Base-by-base conservation (phyloP, 306 rosid species). In the Crataegus laevigata region DNA sequence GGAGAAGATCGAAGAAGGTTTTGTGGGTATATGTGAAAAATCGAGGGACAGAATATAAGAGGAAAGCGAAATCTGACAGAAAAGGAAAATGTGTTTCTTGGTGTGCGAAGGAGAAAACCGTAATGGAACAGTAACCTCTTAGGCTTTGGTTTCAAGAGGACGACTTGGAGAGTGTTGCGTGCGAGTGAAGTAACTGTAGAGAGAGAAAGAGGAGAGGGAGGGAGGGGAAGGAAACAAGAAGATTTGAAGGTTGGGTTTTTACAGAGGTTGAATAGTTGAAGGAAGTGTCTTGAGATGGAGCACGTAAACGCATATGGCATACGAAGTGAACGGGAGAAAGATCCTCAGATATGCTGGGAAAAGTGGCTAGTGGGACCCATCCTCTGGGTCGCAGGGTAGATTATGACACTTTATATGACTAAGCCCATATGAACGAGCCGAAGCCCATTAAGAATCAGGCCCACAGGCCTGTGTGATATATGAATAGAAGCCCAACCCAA, bases 121-220 rank as follows among this genome's bases (percentile, higher is more conserved):
- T 58, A n/a, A 21, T 21, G 32, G 70, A 62, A 78, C 58, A 78
- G 79, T 38, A 55, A 73, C 40, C 19, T 54, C 57, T 60, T 29
- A 4, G 54, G 76, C 17, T 14, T 38, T 11, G 28, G 30, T 67
- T n/a, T 7, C 6, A 25, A 38, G 38, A 47, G 47, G 25, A 54
- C 28, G 3, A 19, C 19, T 22, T 17, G 75, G 45, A 29, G 66
- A 61, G 59, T 26, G 51, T 68, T 9, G 60, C 85, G 72, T 71
- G 28, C 2, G 74, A 47, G 68, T 29, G n/a, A 78, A 50, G 72
- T 5, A 52, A 70, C 64, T 15, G 40, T 14, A 10, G 54, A 11
- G 19, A 34, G 4, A 45, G 65, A 74, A 13, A 21, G 15, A 8
- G 5, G 64, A 61, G 66, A 58, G 28, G 1, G 15, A 45, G 6